Evolutionary conservation across 441 rosid species (phyloP), one percentile per base, ranked within the genome.

Genomic region (Lepidium campestre): DNA sequence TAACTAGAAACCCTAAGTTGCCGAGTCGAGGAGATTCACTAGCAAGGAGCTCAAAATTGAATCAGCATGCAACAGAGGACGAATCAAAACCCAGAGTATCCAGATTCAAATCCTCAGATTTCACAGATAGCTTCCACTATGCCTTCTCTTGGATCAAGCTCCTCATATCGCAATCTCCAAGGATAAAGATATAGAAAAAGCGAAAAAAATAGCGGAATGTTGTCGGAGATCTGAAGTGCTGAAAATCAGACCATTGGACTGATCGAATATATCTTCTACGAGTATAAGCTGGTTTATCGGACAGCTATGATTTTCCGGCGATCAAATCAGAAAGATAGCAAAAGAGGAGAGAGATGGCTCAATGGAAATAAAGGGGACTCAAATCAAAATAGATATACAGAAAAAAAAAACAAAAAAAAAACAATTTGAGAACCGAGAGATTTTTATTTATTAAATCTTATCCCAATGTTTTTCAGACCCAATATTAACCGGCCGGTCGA

Each of bases 61-160:
- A 72, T 57, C 54, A 68, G 78, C 74, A 37, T 63, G 62, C 40
- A 67, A 67, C 18, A 36, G 50, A 44, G 63, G 60, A 25, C 19
- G 39, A 37, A 27, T 17, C 40, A 54, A 56, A 36, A 6, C 57
- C 27, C 62, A 46, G 34, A 48, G 39, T 50, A 68, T 37, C 60
- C 79, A 31, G 58, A 68, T 72, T 54, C 74, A 67, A 83, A 77
- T 64, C 67, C 49, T 67, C 37, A 49, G 70, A 29, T 72, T 67
- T 62, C 50, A 19, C 20, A 39, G 13, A 31, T 37, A 34, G 50
- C 56, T 57, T 44, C 47, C 22, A 54, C 53, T 44, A 31, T 20
- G 53, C 36, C 15, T 66, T 29, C 62, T 18, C 54, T 29, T 22
- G 55, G 70, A 62, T 45, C 47, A 55, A 7, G 32, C 58, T 14